These are phyloP conservation scores for Leptodontidium sp. DNA, from an alignment of 2,329 filamentous ascomycete genomes.

Conservation along the genomic window DNA sequence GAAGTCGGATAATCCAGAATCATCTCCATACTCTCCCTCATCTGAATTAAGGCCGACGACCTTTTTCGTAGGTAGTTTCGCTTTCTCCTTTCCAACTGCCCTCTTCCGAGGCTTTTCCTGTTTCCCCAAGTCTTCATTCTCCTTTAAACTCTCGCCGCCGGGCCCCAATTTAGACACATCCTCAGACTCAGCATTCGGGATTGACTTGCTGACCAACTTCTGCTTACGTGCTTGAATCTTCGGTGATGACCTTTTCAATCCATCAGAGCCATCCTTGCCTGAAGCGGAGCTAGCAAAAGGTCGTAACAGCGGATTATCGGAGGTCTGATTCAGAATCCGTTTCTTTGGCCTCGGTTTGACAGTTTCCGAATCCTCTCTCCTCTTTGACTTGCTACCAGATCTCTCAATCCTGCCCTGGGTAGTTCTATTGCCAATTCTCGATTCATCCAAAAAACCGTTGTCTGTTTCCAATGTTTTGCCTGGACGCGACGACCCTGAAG, in stretches of 20 bases:
- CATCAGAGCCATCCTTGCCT: neutral
- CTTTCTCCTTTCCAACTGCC: neutral
- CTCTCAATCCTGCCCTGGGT: neutral
- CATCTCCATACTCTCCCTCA: conserved; percentile 3
- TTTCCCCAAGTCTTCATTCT: neutral
- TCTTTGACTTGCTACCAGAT: neutral
- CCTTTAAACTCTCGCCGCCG: neutral
- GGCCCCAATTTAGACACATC: neutral
- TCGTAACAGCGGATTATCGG: conserved; percentile 41
- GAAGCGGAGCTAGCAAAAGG: conserved; percentile 18
- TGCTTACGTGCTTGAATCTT: neutral
- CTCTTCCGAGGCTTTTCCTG: neutral
- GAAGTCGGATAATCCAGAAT: conserved; percentile 42
- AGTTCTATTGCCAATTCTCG: neutral
- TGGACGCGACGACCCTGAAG: neutral
- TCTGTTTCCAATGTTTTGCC: neutral
- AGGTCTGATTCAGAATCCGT: conserved; percentile 36
- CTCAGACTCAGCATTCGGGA: neutral
- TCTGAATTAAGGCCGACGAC: neutral
- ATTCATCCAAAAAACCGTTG: neutral
- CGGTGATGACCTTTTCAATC: conserved; percentile 8
- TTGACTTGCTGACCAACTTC: neutral
- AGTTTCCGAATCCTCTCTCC: neutral
- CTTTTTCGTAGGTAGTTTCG: neutral
- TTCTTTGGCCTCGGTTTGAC: conserved; percentile 35